Evolutionary conservation across 139 green algal species (phyloP), one percentile per base, ranked within the genome.

Genomic region (Deuterostichococcus epilithicus): DNA sequence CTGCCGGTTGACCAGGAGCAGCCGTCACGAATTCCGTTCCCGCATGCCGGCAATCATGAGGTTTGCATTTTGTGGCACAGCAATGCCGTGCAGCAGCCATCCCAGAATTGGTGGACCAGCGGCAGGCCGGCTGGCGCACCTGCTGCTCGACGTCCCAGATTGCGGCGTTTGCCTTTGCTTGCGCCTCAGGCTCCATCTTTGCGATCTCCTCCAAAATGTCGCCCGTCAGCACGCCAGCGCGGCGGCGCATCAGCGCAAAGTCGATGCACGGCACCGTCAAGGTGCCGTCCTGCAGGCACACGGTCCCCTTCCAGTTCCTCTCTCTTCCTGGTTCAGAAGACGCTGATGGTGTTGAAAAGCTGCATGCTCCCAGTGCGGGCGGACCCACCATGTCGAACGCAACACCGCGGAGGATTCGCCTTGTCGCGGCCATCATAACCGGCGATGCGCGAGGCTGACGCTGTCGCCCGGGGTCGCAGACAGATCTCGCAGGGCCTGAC

Each of bases 201-300:
- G 73, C 86, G 38, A 92, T 88, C 32, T 84, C 78, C 67, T 90
- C 86, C 39, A 92, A 76, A 34, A 92, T 87, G 74, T 92, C 88
- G 33, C 80, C 58, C 71, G 66, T 65, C 68, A 70, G 25, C n/a
- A 80, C 18, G 52, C 52, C 52, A 13, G 20, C 52, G 3, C 52
- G 52, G 18, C 52, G 52, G 22, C 73, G 34, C 74, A 84, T 80
- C 25, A 73, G 76, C 2, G 58, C 70, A 76, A 86, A 86, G 26
- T 86, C 82, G 28, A 82, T 82, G 35, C 33, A 72, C 32, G 70
- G 70, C 28, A 78, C 70, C 60, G 77, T 82, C 23, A 82, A 70
- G 0, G 77, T 82, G 22, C 77, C 77, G 39, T 82, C 77, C 74
- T 52, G 39, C 39, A 59, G n/a, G n/a, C n/a, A n/a, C n/a, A n/a